Evolutionary conservation across 2,329 filamentous ascomycete species (phyloP).

Genomic region (Bimuria novae-zelandiae): DNA sequence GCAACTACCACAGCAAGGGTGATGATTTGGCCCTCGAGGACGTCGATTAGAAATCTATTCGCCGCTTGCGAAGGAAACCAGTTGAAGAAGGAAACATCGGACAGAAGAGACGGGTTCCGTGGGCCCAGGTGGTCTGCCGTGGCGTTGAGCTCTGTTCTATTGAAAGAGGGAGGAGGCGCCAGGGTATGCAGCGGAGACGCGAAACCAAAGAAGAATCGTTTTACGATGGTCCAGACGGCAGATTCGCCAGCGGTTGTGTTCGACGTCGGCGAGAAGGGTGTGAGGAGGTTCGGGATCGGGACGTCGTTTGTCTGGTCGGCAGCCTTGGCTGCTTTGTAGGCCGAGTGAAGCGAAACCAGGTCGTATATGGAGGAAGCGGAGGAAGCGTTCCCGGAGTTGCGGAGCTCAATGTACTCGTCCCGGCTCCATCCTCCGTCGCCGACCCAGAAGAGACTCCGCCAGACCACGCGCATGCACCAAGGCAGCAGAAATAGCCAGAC

Average conservation of each 20-base stretch:
- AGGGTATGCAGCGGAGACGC: slow-evolving; percentile 33
- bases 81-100: slow-evolving; percentile 61
- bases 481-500: slow-evolving; percentile 92
- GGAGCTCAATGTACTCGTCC: slow-evolving; percentile 40
- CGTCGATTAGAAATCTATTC: slow-evolving; percentile 79
- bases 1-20: slow-evolving; percentile 88
- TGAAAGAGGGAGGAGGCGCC: slow-evolving; percentile 27
- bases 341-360: slow-evolving; percentile 24
- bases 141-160: slow-evolving; percentile 31
- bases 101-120: slow-evolving; percentile 52
- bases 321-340: slow-evolving; percentile 25
- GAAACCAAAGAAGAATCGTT: slow-evolving; percentile 46
- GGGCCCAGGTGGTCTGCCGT: slow-evolving; percentile 29
- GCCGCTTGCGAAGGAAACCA: slow-evolving; percentile 62
- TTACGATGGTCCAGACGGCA: slow-evolving; percentile 52
- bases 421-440: slow-evolving; percentile 74
- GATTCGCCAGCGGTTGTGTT: slow-evolving; percentile 51
- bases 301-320: slow-evolving; percentile 23
- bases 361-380: slow-evolving; percentile 14
- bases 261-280: slow-evolving; percentile 47
- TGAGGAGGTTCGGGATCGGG: slow-evolving; percentile 37
- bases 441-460: slow-evolving; percentile 94
- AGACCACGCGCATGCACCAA: slow-evolving; percentile 87
- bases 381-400: neutral
- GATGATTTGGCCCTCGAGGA: slow-evolving; percentile 91